Evolutionary conservation across 176 grass and related monocot species (phyloP), one percentile per base, ranked within the genome.

Genomic region (Guadua angustifolia): DNA sequence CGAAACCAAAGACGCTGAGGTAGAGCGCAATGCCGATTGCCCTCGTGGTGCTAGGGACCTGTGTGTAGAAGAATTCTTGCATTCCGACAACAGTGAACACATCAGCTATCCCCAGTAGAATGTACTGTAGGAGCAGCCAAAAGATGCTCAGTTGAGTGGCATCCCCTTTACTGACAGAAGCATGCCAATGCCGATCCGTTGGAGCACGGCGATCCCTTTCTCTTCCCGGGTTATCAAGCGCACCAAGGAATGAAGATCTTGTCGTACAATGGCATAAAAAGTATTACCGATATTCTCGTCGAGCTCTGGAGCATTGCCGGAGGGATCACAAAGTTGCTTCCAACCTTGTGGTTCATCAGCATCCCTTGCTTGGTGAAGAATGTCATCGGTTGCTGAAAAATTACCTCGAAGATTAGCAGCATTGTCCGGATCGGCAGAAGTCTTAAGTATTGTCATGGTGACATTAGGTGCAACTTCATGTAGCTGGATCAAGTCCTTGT

Each of bases 291-390:
- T 16, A 95, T 69, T 10, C 89, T 95, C 60, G 95, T 91, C 7
- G 89, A n/a, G 71, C 96, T 95, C 66, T 98, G 96, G n/a, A 98
- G 93, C 87, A 93, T 95, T 25, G 95, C 95, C 0, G 95, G 95
- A 38, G 93, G 95, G 76, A 98, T 53, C 33, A 92, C 77, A 39
- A 98, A 92, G 9, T 19, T 18, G 39, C 65, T 61, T 32, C 78
- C 87, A 7, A 98, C n/a, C 15, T 24, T 77, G 81, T 87, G 96
- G 69, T 95, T 51, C 96, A 98, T 98, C 89, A 89, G 69, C 87
- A 81, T 90, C 6, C 96, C 96, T 81, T 98, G 96, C 82, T 94
- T 92, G 5, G 93, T 98, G 80, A 95, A 98, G 91, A 98, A 95
- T 5, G 96, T 98, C 55, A 77, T 71, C 4, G 96, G 96, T 64